These are phyloP conservation scores for Canavalia gladiata DNA, from an alignment of 306 rosid species.

Conservation along the genomic window DNA sequence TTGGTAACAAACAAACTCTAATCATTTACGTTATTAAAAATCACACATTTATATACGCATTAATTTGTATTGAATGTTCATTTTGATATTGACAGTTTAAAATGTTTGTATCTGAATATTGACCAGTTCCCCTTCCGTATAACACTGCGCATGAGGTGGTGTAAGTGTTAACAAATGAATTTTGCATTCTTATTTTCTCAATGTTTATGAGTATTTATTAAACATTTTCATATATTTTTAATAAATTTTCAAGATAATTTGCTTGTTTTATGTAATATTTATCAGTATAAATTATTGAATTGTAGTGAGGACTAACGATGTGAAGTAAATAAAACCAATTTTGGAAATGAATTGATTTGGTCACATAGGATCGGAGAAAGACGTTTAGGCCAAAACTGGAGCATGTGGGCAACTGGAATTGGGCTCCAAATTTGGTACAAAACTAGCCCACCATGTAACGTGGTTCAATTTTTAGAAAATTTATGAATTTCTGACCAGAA, in stretches of 20 bases:
- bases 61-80: no score
- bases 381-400: neutral
- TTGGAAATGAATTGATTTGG: neutral
- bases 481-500: neutral
- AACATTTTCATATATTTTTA: no score
- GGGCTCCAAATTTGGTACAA: neutral
- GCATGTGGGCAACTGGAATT: slow-evolving; percentile 10
- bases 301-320: neutral
- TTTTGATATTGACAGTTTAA: no score
- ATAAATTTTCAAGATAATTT: neutral
- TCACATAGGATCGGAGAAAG: neutral
- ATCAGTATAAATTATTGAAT: neutral
- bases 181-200: no score
- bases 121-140: no score
- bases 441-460: neutral
- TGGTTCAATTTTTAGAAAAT: neutral
- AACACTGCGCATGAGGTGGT: no score
- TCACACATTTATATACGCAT: no score
- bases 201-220: no score
- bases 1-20: no score
- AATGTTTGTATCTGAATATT: no score
- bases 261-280: neutral
- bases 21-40: no score
- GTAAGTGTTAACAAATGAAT: no score
- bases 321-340: neutral